These are phyloP conservation scores for Diaporthe amygdali DNA, from an alignment of 2,329 filamentous ascomycete species.

Conservation along the genomic window DNA sequence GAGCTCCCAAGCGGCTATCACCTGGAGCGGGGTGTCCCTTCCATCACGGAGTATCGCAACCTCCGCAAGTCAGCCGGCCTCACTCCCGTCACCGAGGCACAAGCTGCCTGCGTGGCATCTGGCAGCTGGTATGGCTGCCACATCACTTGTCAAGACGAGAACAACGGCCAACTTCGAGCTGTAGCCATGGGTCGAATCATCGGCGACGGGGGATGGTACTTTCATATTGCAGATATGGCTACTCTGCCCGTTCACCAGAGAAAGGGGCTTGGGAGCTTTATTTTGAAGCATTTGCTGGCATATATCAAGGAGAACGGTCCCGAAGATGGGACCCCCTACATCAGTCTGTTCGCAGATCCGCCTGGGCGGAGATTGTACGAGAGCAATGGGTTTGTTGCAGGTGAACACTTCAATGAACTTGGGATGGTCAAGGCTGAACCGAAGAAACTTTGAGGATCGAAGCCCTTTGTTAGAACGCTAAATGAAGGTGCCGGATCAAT, in stretches of 20 bases:
- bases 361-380: slow-evolving; percentile 50
- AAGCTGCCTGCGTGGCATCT: slow-evolving; percentile 39
- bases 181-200: slow-evolving; percentile 57
- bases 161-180: not conserved
- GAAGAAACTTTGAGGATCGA: not conserved
- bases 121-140: slow-evolving; percentile 51
- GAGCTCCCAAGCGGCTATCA: slow-evolving; percentile 35
- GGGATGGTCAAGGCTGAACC: slow-evolving; percentile 38
- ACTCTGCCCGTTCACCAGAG: slow-evolving; percentile 54
- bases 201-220: slow-evolving; percentile 57
- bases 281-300: slow-evolving; percentile 47
- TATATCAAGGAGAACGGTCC: slow-evolving; percentile 46
- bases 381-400: slow-evolving; percentile 49
- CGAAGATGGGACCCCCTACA: slow-evolving; percentile 40
- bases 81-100: slow-evolving; percentile 40
- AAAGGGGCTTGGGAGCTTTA: slow-evolving; percentile 49
- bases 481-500: no score
- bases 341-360: slow-evolving; percentile 51
- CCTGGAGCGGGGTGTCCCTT: slow-evolving; percentile 40
- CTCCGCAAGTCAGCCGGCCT: slow-evolving; percentile 44
- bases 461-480: no score
- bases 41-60: slow-evolving; percentile 40
- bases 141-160: slow-evolving; percentile 33
- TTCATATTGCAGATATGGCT: slow-evolving; percentile 55
- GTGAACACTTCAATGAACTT: slow-evolving; percentile 38